phyloP scores from a whole-genome alignment of 1,284 basidiomycete genomes.

The Ceratobasidium sp. region DNA sequence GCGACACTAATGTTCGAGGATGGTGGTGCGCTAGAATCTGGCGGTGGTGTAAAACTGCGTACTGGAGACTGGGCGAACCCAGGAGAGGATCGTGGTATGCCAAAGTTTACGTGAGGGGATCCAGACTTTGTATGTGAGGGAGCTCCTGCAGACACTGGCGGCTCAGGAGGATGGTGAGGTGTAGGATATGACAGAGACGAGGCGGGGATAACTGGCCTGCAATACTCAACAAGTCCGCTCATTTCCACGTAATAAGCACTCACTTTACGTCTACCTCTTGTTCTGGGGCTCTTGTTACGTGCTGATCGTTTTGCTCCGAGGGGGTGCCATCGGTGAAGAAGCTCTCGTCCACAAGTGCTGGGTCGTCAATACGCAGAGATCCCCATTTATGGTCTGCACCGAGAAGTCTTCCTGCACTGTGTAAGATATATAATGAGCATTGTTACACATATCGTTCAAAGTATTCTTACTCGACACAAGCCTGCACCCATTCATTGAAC shows the following conservation, averaged over 20 bases:
- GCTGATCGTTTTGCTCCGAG: not conserved
- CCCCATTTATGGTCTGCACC: conserved; percentile 32
- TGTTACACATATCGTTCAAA: not conserved
- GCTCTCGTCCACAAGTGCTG: conserved; percentile 35
- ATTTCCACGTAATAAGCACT: not conserved
- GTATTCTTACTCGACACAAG: conserved; percentile 13
- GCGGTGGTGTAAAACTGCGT: not conserved
- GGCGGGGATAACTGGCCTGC: conserved; percentile 6
- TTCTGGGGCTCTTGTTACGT: not conserved
- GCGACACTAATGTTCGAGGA: not conserved
- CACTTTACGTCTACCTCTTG: not conserved
- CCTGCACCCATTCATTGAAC: conserved; percentile 32
- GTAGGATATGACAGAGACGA: not conserved
- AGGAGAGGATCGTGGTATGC: not conserved
- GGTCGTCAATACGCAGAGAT: conserved; percentile 28
- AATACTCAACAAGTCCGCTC: not conserved
- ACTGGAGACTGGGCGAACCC: not conserved
- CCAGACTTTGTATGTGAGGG: conserved; percentile 4
- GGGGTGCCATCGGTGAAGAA: conserved; percentile 19
- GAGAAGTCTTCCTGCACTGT: conserved; percentile 16
- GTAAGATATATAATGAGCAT: not conserved
- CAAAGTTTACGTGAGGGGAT: not conserved
- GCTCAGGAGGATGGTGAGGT: not conserved
- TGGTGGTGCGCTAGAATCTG: not conserved
- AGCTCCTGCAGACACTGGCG: not conserved